Conservation (phyloP, 1,284 basidiomycete genomes). For the Trichosporon asahii region DNA sequence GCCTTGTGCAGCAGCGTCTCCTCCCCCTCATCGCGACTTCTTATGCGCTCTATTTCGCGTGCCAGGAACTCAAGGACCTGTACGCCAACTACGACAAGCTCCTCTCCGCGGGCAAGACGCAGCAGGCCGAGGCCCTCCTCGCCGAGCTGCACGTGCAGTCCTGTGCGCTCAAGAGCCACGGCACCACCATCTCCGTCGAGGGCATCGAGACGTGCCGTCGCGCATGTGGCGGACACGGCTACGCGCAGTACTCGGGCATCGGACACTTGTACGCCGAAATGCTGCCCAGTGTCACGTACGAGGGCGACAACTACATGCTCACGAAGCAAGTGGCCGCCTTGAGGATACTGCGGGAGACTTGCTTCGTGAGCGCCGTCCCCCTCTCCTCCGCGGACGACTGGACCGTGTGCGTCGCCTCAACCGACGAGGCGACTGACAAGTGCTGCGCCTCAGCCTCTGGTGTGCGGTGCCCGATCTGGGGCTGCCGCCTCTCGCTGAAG, state of each 20-base stretch:
- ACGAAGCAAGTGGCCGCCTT: slow-evolving; percentile 56
- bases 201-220: slow-evolving; percentile 56
- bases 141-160: slow-evolving; percentile 20
- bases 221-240: slow-evolving; percentile 59
- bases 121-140: slow-evolving; percentile 16
- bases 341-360: slow-evolving; percentile 56
- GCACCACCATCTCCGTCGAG: slow-evolving; percentile 55
- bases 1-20: slow-evolving; percentile 59
- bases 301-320: slow-evolving; percentile 59
- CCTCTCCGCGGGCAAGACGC: slow-evolving; percentile 9
- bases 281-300: slow-evolving; percentile 57
- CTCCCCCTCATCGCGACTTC: slow-evolving; percentile 59
- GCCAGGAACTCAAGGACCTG: slow-evolving; percentile 51
- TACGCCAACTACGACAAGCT: slow-evolving; percentile 34
- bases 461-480: not conserved
- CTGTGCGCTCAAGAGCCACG: slow-evolving; percentile 23
- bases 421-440: not conserved
- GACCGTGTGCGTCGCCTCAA: not conserved
- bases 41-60: slow-evolving; percentile 58
- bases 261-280: slow-evolving; percentile 57
- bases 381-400: not conserved
- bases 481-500: not conserved
- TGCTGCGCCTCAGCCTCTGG: not conserved
- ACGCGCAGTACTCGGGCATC: slow-evolving; percentile 58
- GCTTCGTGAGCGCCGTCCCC: slow-evolving; percentile 51